A percentile compares a stretch with the other conserved stretches of the same genome.
Conservation (phyloP, 768 basidiomycete genomes). For the Amyloporia xantha region DNA sequence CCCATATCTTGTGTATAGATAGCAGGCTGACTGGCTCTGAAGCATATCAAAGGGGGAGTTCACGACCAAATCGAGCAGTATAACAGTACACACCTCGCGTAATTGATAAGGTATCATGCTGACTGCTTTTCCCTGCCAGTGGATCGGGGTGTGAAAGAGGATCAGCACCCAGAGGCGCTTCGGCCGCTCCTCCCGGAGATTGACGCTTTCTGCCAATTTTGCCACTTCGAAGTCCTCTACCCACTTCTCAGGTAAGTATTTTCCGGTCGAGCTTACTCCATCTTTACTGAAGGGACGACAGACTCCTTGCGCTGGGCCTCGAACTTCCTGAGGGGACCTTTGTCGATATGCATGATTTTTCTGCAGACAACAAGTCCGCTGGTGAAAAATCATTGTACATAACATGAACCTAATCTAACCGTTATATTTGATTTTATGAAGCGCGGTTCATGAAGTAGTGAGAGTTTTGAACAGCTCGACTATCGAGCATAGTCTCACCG, state of each 20-base stretch:
- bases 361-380: too few species aligned
- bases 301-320: slow-evolving; percentile 37
- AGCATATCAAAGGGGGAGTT: slow-evolving; percentile 58
- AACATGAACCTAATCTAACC: too few species aligned
- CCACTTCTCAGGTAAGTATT: slow-evolving; percentile 35
- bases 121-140: slow-evolving; percentile 29
- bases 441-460: too few species aligned
- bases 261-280: neutral
- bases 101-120: slow-evolving; percentile 29
- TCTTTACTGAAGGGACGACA: slow-evolving; percentile 6
- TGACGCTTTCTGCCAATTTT: slow-evolving; percentile 40
- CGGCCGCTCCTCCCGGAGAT: slow-evolving; percentile 50
- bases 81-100: slow-evolving; percentile 57
- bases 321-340: slow-evolving; percentile 41
- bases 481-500: neutral
- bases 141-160: slow-evolving; percentile 40
- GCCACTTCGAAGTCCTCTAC: slow-evolving; percentile 45
- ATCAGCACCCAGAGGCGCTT: slow-evolving; percentile 41
- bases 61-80: too few species aligned
- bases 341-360: slow-evolving; percentile 33
- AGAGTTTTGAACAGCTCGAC: too few species aligned
- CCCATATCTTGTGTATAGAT: neutral
- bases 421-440: too few species aligned
- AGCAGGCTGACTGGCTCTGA: neutral
- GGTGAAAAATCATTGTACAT: too few species aligned